Percentiles rank a stretch among this genome's conserved stretches.
Conservation (phyloP, 768 basidiomycete species). For the Boletus sp. region DNA sequence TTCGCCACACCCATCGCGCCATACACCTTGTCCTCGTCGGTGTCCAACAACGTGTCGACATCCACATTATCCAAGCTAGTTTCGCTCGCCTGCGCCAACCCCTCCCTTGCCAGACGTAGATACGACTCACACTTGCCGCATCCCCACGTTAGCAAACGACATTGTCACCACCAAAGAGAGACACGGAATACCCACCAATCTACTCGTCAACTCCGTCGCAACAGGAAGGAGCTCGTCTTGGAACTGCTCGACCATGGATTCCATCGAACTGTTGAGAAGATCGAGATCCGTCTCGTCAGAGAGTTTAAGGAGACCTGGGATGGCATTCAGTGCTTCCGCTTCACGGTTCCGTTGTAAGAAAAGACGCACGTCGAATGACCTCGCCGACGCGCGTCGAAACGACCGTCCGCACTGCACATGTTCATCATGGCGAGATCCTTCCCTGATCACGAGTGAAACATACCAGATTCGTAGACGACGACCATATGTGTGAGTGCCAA, state of each 20-base stretch:
- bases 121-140: conserved; percentile 71
- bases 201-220: conserved; percentile 72
- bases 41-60: conserved; percentile 53
- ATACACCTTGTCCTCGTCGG: conserved; percentile 83
- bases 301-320: conserved; percentile 75
- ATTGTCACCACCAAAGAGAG: neutral
- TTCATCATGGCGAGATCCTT: neutral
- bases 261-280: conserved; percentile 77
- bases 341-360: neutral
- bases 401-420: conserved; percentile 53
- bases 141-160: neutral
- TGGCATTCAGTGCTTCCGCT: neutral
- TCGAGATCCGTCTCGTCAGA: conserved; percentile 92
- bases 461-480: conserved; percentile 58
- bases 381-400: conserved; percentile 79
- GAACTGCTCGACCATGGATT: conserved; percentile 83
- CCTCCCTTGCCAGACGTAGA: conserved; percentile 71
- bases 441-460: conserved; percentile 11
- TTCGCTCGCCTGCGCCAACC: conserved; percentile 49
- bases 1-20: conserved; percentile 85
- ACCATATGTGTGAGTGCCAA: conserved; percentile 79
- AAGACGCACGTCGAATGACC: conserved; percentile 70
- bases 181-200: conserved; percentile 52
- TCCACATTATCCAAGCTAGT: conserved; percentile 48
- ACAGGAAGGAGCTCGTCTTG: conserved; percentile 82